Evolutionary conservation across 2,329 filamentous ascomycete species (phyloP).

Genomic region (Alternaria postmessia): DNA sequence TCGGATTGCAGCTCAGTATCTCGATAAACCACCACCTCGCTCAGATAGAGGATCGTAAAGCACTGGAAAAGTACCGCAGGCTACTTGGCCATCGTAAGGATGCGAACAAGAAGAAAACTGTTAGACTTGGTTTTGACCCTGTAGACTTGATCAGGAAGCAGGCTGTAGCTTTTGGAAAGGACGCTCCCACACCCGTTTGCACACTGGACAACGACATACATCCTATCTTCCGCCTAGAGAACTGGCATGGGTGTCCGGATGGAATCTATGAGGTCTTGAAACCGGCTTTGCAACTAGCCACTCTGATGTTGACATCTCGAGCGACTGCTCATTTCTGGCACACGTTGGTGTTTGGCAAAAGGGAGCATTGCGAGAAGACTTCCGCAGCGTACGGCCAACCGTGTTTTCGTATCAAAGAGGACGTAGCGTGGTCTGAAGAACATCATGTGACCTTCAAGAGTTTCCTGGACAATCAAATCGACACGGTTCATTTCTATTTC

Average conservation of each 20-base stretch:
- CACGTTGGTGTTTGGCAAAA: constrained; percentile 48
- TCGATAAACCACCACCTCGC: constrained; percentile 52
- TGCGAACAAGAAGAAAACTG: constrained; percentile 38
- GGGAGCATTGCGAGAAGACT: constrained; percentile 40
- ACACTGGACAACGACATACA: constrained; percentile 50
- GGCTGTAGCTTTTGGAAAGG: constrained; percentile 44
- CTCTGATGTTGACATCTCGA: constrained; percentile 45
- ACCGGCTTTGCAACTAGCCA: constrained; percentile 47
- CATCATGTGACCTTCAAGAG: constrained; percentile 39
- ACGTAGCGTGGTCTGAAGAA: constrained; percentile 46
- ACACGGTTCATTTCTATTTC: constrained; percentile 52
- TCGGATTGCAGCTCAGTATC: constrained; percentile 48
- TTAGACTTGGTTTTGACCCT: constrained; percentile 51
- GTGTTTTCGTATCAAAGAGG: constrained; percentile 47
- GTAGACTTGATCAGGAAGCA: constrained; percentile 51
- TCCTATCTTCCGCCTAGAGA: constrained; percentile 48
- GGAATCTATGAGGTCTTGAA: constrained; percentile 50
- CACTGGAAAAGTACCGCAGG: constrained; percentile 49
- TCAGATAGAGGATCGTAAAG: constrained; percentile 48
- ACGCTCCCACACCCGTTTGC: constrained; percentile 26
- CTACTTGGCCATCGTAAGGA: constrained; percentile 48
- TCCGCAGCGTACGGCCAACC: constrained; percentile 44
- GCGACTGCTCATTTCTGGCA: constrained; percentile 51
- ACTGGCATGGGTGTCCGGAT: constrained; percentile 51
- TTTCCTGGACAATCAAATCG: constrained; percentile 43